Conservation (phyloP, 2,329 filamentous ascomycete species). For the Neoscytalidium dimidiatum region DNA sequence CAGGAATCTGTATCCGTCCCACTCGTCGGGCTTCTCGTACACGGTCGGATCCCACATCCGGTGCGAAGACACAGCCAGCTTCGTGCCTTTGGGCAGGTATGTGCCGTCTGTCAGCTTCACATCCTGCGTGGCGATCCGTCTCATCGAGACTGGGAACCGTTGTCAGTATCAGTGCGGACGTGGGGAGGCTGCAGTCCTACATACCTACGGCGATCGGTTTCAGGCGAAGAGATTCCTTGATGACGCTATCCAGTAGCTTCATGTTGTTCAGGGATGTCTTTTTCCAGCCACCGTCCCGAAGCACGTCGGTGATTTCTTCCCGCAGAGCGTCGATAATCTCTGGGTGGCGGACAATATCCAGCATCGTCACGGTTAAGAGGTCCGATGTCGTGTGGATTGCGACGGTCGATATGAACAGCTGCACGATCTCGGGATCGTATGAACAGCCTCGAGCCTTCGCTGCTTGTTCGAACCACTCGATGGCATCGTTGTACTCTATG, state of each 20-base stretch:
- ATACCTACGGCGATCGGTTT: not conserved
- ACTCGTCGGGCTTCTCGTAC: conserved; percentile 11
- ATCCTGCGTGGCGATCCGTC: conserved; percentile 14
- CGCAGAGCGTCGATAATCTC: conserved; percentile 30
- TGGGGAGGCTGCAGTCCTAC: no score
- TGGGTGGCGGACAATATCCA: conserved; percentile 27
- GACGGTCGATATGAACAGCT: conserved; percentile 22
- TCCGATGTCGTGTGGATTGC: conserved; percentile 28
- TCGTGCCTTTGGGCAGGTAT: conserved; percentile 25
- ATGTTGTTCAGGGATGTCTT: conserved; percentile 32
- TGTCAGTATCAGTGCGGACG: no score
- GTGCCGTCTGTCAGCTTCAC: conserved; percentile 32
- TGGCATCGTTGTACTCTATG: not conserved
- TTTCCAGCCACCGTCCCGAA: conserved; percentile 28
- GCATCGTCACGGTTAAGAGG: conserved; percentile 24
- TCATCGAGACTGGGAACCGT: conserved; percentile 4
- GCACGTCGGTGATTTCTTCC: conserved; percentile 29
- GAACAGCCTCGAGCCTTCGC: not conserved
- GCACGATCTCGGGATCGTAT: not conserved
- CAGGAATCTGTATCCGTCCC: conserved; percentile 20
- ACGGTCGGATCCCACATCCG: conserved; percentile 19
- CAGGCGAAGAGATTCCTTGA: conserved; percentile 29
- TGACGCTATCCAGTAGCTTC: conserved; percentile 34
- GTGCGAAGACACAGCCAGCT: conserved; percentile 19
- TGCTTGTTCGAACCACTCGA: not conserved